phyloP scores from a whole-genome alignment of 805 yeast species.

The Lipomyces japonicus region DNA sequence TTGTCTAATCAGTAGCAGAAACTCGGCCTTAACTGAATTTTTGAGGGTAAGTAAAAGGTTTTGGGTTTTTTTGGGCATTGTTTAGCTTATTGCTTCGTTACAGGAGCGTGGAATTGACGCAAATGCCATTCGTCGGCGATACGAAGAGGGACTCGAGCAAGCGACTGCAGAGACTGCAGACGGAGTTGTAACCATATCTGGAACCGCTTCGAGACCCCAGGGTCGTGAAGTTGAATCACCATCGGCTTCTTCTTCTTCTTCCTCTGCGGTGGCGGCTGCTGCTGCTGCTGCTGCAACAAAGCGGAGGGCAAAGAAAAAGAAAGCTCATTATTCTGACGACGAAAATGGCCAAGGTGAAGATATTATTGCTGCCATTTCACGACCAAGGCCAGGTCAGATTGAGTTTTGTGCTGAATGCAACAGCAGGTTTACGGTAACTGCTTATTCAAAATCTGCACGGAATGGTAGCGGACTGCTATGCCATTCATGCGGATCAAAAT shows the following conservation, averaged over 20 bases:
- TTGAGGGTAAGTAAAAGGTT: conserved; percentile 17
- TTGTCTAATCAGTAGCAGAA: conserved; percentile 4
- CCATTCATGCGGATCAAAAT: conserved; percentile 54
- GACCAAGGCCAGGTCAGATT: conserved; percentile 34
- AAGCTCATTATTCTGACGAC: conserved; percentile 11
- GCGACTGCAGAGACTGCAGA: conserved; percentile 11
- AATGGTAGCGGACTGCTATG: conserved; percentile 50
- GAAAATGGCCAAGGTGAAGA: conserved; percentile 19
- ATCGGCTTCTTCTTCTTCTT: neutral
- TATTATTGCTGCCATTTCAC: conserved; percentile 1
- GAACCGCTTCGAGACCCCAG: neutral
- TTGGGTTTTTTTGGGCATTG: neutral
- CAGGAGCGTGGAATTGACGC: conserved; percentile 30
- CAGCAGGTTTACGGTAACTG: conserved; percentile 54
- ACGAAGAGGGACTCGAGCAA: conserved; percentile 8
- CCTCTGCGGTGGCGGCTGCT: neutral
- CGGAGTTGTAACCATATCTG: conserved; percentile 11
- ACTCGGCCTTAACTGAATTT: conserved; percentile 30
- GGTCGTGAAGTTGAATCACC: conserved; percentile 5
- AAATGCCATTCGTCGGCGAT: conserved; percentile 19
- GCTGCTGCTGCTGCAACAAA: conserved; percentile 3
- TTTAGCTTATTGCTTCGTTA: neutral
- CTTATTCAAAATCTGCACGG: conserved; percentile 52
- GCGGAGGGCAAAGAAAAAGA: conserved; percentile 18
- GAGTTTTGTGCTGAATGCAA: conserved; percentile 65